These are phyloP conservation scores for Dryas integrifolia DNA, from an alignment of 331 rosid genomes.

Conservation along the genomic window DNA sequence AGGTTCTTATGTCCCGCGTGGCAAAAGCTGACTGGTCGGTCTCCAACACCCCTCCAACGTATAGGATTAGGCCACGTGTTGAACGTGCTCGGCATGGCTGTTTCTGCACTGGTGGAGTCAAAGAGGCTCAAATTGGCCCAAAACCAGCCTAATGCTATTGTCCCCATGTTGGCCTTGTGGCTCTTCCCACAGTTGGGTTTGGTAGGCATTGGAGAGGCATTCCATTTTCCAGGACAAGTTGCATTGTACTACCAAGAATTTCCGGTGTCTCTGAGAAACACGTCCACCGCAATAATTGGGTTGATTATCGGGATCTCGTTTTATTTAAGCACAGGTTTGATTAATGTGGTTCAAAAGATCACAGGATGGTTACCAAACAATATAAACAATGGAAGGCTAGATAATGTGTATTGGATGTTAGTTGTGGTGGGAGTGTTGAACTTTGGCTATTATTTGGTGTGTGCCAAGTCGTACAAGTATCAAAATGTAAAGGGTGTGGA, in stretches of 20 bases:
- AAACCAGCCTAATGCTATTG: neutral
- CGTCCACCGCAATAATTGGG: slow-evolving; percentile 54
- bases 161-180: slow-evolving; percentile 49
- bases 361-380: slow-evolving; percentile 59
- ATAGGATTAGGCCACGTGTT: slow-evolving; percentile 18
- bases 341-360: slow-evolving; percentile 35
- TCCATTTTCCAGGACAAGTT: slow-evolving; percentile 67
- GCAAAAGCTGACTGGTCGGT: neutral
- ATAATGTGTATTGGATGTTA: slow-evolving; percentile 52
- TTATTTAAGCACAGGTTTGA: slow-evolving; percentile 42
- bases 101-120: slow-evolving; percentile 40
- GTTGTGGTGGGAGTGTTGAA: slow-evolving; percentile 35
- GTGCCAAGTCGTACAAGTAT: slow-evolving; percentile 27
- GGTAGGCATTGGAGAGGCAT: slow-evolving; percentile 63
- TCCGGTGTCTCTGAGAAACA: slow-evolving; percentile 42
- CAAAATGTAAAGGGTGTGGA: slow-evolving; percentile 12
- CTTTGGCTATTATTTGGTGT: slow-evolving; percentile 29
- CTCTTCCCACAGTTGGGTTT: slow-evolving; percentile 51
- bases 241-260: slow-evolving; percentile 60
- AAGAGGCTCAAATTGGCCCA: neutral
- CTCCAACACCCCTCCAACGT: slow-evolving; percentile 11
- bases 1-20: slow-evolving; percentile 9
- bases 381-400: slow-evolving; percentile 49
- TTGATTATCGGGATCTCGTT: slow-evolving; percentile 38
- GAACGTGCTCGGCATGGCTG: slow-evolving; percentile 22